Evolutionary conservation across 2,329 filamentous ascomycete species (phyloP), one percentile per base, ranked within the genome.

Genomic region (Phaeosphaeriaceae sp.): DNA sequence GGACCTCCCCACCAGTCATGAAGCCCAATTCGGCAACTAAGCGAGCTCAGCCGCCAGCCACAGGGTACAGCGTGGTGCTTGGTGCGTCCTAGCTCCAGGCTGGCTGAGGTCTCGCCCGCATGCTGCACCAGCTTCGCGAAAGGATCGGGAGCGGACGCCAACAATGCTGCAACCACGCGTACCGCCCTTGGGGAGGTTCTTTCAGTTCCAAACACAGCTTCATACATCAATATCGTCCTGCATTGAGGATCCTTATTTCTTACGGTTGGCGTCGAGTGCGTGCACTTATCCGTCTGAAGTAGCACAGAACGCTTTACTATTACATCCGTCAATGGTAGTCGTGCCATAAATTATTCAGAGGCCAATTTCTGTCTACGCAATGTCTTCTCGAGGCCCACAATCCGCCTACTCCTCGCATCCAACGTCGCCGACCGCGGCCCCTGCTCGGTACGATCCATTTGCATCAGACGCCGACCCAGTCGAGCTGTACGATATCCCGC

Each of bases 381-480:
- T 71, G 67, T 56, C 64, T 46, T 58, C 58, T 17, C 63, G 52
- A 46, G 48, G 51, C 3, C 50, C 43, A 11, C 54, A 23, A 4
- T 63, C 60, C 7, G 38, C 53, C 12, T 52, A 54, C 39, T 65
- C 60, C 16, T 67, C 66, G 21, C 60, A 58, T 39, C 54, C 61
- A 13, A 39, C 48, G 9, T 72, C 69, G 5, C 64, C 66, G 26
- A 58, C 64, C 15, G 47, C 55, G 23, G 62, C 48, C 42, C 47
- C 52, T 18, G 55, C 60, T 23, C 54, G 33, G 3, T 66, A 69
- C 56, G 65, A 69, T 48, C 63, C 67, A 2, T 65, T 67, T 46
- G 59, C 58, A 20, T 42, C 63, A 29, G 61, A 58, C 9, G 29
- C 55, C 40, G 66, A 72, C 29, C 60, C 58, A n/a, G 60, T 71